These are phyloP conservation scores for Cryptococcus sp. DNA, from an alignment of 1,284 basidiomycete species.

Conservation along the genomic window DNA sequence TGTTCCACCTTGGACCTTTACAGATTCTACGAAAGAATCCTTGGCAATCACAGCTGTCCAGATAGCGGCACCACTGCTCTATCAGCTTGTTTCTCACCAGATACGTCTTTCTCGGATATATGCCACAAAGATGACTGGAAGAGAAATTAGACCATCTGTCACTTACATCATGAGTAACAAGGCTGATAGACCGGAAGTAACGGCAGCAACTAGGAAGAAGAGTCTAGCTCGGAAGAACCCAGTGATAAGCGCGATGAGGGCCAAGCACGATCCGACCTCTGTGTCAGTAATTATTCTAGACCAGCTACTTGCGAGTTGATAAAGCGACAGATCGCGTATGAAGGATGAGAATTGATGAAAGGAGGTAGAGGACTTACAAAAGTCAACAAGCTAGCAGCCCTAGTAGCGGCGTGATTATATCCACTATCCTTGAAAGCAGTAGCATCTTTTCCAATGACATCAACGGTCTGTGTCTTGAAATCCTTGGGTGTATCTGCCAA, in stretches of 20 bases:
- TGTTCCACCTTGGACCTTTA: slow-evolving; percentile 30
- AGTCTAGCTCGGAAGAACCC: slow-evolving; percentile 42
- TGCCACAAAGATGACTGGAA: not conserved
- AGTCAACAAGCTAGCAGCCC: slow-evolving; percentile 37
- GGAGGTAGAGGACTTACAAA: slow-evolving; percentile 30
- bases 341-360: not conserved
- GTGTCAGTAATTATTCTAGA: not conserved
- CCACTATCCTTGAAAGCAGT: slow-evolving; percentile 31
- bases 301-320: not conserved
- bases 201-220: slow-evolving; percentile 42
- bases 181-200: slow-evolving; percentile 28
- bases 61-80: slow-evolving; percentile 40
- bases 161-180: slow-evolving; percentile 41
- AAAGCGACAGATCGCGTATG: not conserved
- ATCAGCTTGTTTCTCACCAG: not conserved
- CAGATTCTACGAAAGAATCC: slow-evolving; percentile 31
- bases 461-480: slow-evolving; percentile 19
- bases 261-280: slow-evolving; percentile 37
- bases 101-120: not conserved
- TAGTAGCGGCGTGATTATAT: slow-evolving; percentile 32
- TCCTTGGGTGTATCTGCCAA: slow-evolving; percentile 37
- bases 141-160: not conserved
- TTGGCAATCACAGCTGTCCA: slow-evolving; percentile 47
- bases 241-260: slow-evolving; percentile 35
- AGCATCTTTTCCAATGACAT: slow-evolving; percentile 26